Base-by-base conservation (phyloP, 1,139 yeast genomes). In the Blastobotrys apis region DNA sequence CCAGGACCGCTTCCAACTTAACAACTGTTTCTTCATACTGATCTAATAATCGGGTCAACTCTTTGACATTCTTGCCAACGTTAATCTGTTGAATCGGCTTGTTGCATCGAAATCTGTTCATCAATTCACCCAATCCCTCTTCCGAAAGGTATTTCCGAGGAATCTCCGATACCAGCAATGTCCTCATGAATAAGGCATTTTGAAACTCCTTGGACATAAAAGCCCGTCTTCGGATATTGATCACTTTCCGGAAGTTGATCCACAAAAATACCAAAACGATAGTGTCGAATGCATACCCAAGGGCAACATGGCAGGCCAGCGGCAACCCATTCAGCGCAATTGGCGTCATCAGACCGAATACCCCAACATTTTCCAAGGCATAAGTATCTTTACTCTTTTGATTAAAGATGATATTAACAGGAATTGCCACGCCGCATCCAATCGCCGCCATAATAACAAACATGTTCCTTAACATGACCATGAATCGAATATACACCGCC, bases 321-420 rank as follows among this genome's bases (percentile, higher is more conserved):
- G 68, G 63, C 8, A 37, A 41, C 3, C 68, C 67, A 3, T 53
- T 47, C 5, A 68, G 52, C 23, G 65, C 52, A 0, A 64, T 55
- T 1, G 71, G 71, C 5, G 71, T 67, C 60, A 64, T 61, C 16
- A 65, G 51, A n/a, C 64, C 49, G 41, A 67, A 63, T 2, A 65
- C 64, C 42, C 66, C 69, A 12, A 63, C 51, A 12, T 53, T 46
- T 4, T 45, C 41, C 5, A 53, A 17, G 3, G 38, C 39, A 4
- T 31, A 22, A 15, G 39, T 13, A 22, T 39, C 31, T 12, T 45
- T 10, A 20, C 37, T 53, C 34, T 49, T 47, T 39, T 58, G 43
- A 35, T 68, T 66, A 55, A 50, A 65, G 26, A 53, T 50, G 23
- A 68, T 62, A 45, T 68, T 68, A 47, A 68, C 54, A 10, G 73